phyloP scores from a whole-genome alignment of 2,329 filamentous ascomycete species.

The Alternaria burnsii region DNA sequence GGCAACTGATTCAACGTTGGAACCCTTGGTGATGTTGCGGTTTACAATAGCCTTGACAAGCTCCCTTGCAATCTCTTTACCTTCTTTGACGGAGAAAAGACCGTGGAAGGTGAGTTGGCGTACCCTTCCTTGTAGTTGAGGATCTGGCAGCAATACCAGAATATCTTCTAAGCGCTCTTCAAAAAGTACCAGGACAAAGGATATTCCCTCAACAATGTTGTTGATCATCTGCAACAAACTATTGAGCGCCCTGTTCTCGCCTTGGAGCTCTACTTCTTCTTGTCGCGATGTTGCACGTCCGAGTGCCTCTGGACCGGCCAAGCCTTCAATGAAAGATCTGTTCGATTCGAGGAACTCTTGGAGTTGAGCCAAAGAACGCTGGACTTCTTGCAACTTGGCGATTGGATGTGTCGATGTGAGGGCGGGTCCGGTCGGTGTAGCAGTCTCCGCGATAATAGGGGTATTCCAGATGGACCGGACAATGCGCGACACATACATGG shows the following conservation, averaged over 20 bases:
- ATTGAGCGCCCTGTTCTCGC: conserved; percentile 91
- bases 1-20: conserved; percentile 96
- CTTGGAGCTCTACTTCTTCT: conserved; percentile 90
- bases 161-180: conserved; percentile 94
- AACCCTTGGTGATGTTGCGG: conserved; percentile 94
- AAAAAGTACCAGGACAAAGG: conserved; percentile 92
- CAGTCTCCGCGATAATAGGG: conserved; percentile 69
- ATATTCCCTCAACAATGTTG: conserved; percentile 94
- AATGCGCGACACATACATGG: conserved; percentile 87
- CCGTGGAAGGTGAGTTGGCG: conserved; percentile 84
- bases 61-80: conserved; percentile 90
- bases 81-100: conserved; percentile 80
- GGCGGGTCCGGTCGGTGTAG: conserved; percentile 65
- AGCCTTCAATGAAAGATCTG: conserved; percentile 87
- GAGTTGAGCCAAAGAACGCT: conserved; percentile 80
- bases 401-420: conserved; percentile 73
- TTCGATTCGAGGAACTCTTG: conserved; percentile 87
- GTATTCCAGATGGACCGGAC: conserved; percentile 88
- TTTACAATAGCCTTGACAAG: conserved; percentile 98
- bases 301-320: conserved; percentile 90
- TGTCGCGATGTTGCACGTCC: conserved; percentile 79
- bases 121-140: conserved; percentile 72
- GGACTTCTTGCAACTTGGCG: conserved; percentile 76
- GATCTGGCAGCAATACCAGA: conserved; percentile 73
- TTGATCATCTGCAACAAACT: conserved; percentile 85